Evolutionary conservation across 345 rosid species (phyloP), one percentile per base, ranked within the genome.

Genomic region (Salix exigua): DNA sequence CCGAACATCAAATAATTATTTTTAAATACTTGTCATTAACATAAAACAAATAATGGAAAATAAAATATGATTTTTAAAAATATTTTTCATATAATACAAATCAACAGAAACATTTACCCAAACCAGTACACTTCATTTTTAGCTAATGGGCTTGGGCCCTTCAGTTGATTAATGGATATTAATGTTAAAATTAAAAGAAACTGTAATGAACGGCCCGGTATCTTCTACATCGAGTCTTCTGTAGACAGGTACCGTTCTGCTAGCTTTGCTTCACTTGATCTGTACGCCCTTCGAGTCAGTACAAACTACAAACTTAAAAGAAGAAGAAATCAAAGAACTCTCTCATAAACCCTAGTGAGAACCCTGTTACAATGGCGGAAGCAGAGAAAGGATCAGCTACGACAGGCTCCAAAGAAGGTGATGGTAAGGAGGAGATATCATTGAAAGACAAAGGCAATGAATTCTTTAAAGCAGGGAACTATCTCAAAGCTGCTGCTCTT

Each of bases 401-500:
- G 25, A 76, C 75, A 51, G 74, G 79, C 28, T 74, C 86, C 31
- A 75, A 79, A 25, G 81, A 40, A 35, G 66, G 38, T 11, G 77
- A 76, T 44, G 86, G 87, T 26, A 87, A 74, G 61, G 84, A 76
- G 18, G 88, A 84, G 81, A 78, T 77, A 40, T 92, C 97, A 48
- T 83, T 93, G 72, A 96, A 93, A 73, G 97, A 93, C 31, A 90
- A 94, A 83, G 98, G 99, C 17, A 93, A 96, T 66, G 99, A 91
- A 69, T 89, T 92, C 86, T 96, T 93, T 86, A 93, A 96, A 86
- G 92, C 95, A 16, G 98, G 98, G 61, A 96, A 92, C 87, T 93
- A 83, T 73, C 96, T 93, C 63, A 96, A 96, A 91, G 99, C 99
- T 51, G 99, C 99, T 60, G 98, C 98, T 83, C 86, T 96, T 58